These are phyloP conservation scores for Phanerochaete sordida DNA, from an alignment of 768 basidiomycete genomes.

Conservation along the genomic window DNA sequence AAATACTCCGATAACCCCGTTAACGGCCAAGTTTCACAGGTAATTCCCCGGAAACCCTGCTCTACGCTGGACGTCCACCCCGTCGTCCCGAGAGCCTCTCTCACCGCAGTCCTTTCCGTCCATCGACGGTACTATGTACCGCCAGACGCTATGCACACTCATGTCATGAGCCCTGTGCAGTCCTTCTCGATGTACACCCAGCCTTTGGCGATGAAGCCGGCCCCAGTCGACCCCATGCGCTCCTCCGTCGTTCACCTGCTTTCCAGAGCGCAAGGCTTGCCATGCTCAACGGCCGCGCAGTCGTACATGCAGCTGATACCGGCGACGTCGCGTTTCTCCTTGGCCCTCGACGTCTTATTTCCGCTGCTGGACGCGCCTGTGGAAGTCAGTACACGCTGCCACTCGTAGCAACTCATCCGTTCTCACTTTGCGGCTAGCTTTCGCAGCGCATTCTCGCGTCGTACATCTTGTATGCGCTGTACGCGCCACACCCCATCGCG, in stretches of 20 bases:
- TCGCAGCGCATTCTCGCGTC: constrained; percentile 73
- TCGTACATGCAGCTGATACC: constrained; percentile 75
- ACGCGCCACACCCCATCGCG: constrained; percentile 73
- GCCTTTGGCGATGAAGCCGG: constrained; percentile 23
- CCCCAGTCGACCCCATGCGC: constrained; percentile 44
- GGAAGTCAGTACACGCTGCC: constrained; percentile 43
- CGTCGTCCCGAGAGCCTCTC: neutral
- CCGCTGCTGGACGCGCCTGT: constrained; percentile 59
- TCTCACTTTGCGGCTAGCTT: constrained; percentile 38
- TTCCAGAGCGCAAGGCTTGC: constrained; percentile 59
- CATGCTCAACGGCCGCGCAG: constrained; percentile 75
- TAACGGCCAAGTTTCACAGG: neutral
- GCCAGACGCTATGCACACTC: neutral
- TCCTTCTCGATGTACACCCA: constrained; percentile 31
- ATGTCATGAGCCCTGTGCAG: constrained; percentile 21
- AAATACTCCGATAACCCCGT: neutral
- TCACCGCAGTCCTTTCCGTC: neutral
- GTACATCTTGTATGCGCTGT: constrained; percentile 77
- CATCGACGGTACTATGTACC: neutral
- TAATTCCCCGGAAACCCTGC: neutral
- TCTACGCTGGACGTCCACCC: neutral
- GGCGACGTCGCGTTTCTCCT: constrained; percentile 74
- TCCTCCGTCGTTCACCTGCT: constrained; percentile 69
- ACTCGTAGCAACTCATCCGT: neutral
- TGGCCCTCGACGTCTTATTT: constrained; percentile 78